These are phyloP conservation scores for Vigna hirtella DNA, from an alignment of 306 rosid species.

Conservation along the genomic window DNA sequence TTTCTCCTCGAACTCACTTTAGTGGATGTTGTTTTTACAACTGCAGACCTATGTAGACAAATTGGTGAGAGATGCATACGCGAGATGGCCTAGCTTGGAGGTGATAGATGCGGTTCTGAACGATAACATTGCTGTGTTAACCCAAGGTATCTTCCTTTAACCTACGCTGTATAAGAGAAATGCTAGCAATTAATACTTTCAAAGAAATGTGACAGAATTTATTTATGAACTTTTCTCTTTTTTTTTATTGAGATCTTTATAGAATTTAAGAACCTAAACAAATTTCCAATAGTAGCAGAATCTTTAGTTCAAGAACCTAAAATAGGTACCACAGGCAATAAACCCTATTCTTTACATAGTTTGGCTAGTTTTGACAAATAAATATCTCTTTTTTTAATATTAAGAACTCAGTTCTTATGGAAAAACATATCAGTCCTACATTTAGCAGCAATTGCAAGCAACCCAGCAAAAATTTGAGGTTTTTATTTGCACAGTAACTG, in stretches of 20 bases:
- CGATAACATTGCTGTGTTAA: constrained; percentile 55
- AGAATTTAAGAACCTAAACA: not conserved
- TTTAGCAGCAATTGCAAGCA: not conserved
- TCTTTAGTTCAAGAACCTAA: not conserved
- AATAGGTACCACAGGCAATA: not conserved
- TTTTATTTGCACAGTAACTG: not conserved
- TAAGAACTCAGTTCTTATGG: not conserved
- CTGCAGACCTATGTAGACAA: constrained; percentile 59
- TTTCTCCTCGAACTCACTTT: constrained; percentile 1
- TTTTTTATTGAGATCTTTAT: not conserved
- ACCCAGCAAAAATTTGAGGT: too few relatives aligned
- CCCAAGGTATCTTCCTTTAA: constrained; percentile 59
- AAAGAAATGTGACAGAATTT: not conserved
- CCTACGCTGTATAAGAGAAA: not conserved
- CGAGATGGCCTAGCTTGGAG: constrained; percentile 59
- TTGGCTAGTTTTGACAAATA: not conserved
- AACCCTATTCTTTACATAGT: not conserved
- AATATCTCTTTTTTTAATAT: too few relatives aligned
- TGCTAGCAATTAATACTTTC: not conserved
- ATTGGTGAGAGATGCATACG: constrained; percentile 63
- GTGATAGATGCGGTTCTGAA: constrained; percentile 53
- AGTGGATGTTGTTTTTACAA: not conserved
- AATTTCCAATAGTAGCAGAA: not conserved
- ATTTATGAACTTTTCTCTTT: not conserved
- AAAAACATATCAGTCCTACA: not conserved